phyloP scores from a whole-genome alignment of 176 grass and related monocot genomes.

The Eremochloa ophiuroides region DNA sequence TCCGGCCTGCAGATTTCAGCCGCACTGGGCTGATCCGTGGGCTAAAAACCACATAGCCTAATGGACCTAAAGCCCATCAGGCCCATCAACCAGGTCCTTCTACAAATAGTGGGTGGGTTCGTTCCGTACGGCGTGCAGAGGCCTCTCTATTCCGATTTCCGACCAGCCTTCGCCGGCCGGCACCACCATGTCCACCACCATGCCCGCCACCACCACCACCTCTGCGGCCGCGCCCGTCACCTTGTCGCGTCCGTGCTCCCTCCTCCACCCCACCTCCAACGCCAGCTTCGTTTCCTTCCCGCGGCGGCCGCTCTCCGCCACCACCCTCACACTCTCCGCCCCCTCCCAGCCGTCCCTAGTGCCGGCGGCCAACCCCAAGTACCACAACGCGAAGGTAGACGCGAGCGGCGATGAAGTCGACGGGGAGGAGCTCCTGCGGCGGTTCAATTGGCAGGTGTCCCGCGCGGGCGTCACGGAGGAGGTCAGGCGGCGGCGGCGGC shows the following conservation, averaged over 20 bases:
- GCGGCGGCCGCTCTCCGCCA: background rate
- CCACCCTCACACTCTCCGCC: background rate
- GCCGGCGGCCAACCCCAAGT: conserved; percentile 40
- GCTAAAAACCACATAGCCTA: no score
- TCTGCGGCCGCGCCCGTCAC: background rate
- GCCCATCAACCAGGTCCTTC: background rate
- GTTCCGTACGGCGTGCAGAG: no score
- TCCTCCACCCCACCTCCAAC: background rate
- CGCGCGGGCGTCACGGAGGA: conserved; percentile 65
- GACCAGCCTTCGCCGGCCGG: no score
- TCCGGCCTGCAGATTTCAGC: no score
- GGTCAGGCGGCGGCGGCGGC: conserved; percentile 55
- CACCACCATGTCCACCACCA: no score
- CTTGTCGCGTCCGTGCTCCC: background rate
- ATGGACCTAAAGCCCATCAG: background rate
- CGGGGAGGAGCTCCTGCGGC: conserved; percentile 39
- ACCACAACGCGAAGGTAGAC: conserved; percentile 65
- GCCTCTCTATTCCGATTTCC: no score
- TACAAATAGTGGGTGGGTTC: background rate
- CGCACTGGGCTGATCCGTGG: no score
- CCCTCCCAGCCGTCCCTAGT: background rate
- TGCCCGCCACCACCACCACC: background rate
- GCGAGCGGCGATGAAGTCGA: conserved; percentile 45
- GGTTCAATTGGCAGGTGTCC: conserved; percentile 51
- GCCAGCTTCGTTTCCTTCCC: conserved; percentile 14